Conservation (phyloP, 2,329 filamentous ascomycete genomes). For the Curvularia spicifera region DNA sequence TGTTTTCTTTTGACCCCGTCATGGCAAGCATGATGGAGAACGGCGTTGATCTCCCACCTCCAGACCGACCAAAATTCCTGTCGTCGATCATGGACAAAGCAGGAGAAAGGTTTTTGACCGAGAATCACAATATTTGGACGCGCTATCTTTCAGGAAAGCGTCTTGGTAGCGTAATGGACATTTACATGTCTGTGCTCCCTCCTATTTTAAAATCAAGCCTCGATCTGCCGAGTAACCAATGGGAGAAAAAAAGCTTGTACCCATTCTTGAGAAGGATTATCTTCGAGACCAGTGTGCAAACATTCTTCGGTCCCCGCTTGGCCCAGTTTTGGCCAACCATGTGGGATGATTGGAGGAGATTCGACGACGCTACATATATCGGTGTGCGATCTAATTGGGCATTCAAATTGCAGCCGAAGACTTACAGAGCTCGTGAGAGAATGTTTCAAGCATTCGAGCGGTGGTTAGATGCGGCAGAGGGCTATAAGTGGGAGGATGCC, state of each 20-base stretch:
- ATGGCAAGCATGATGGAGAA: constrained; percentile 8
- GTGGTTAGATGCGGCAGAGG: neutral
- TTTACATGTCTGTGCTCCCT: constrained; percentile 1
- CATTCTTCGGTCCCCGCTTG: constrained; percentile 2
- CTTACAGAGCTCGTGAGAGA: neutral
- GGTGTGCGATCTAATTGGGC: constrained; percentile 2
- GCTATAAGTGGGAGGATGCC: neutral
- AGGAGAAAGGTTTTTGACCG: neutral
- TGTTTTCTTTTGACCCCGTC: constrained; percentile 3
- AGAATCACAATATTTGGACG: constrained; percentile 4
- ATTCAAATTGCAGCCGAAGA: constrained; percentile 3
- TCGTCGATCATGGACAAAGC: neutral
- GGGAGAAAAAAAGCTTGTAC: constrained; percentile 3
- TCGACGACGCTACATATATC: constrained; percentile 1
- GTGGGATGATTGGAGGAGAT: constrained; percentile 5
- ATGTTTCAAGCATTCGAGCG: constrained; percentile 4
- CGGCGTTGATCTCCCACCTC: neutral
- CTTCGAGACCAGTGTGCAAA: constrained; percentile 3
- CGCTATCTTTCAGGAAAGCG: constrained; percentile 1
- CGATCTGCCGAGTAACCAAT: neutral
- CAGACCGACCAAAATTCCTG: neutral
- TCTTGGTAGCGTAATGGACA: neutral
- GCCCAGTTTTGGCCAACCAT: neutral
- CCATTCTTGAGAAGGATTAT: neutral
- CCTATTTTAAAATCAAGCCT: neutral